phyloP scores from a whole-genome alignment of 140 eudicot genomes.

The Cichorium intybus region DNA sequence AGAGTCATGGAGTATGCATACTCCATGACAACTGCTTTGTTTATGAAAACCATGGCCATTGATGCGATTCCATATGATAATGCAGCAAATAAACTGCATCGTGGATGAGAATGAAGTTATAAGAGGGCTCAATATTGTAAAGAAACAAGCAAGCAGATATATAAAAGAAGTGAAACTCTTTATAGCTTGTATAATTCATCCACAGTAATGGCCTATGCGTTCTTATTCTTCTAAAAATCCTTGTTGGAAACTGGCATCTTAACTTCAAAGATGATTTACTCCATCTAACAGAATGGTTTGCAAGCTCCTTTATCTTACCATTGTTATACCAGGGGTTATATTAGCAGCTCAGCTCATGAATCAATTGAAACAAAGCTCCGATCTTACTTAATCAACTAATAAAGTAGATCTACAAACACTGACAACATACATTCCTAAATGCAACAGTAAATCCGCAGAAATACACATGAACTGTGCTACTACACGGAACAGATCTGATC shows the following conservation, averaged over 20 bases:
- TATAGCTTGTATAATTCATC: not conserved
- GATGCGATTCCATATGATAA: conserved; percentile 80
- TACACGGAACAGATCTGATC: conserved; percentile 18
- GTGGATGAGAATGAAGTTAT: conserved; percentile 12
- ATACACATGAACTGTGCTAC: conserved; percentile 2
- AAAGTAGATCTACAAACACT: conserved; percentile 11
- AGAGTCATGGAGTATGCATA: conserved; percentile 85
- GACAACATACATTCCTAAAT: conserved; percentile 12
- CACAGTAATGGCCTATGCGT: not conserved
- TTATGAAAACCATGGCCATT: conserved; percentile 96
- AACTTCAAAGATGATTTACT: too few species aligned
- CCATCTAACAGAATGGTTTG: too few species aligned
- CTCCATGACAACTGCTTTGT: conserved; percentile 86
- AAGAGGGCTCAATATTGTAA: not conserved
- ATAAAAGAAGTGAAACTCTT: not conserved
- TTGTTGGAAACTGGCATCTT: too few species aligned
- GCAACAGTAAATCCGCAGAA: not conserved
- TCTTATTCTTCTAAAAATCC: too few species aligned
- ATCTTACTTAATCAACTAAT: not conserved
- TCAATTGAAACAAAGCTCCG: not conserved
- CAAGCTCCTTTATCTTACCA: too few species aligned
- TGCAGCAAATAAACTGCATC: conserved; percentile 72
- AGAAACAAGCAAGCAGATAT: too few species aligned
- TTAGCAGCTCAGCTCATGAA: not conserved
- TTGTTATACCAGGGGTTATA: too few species aligned